A percentile compares a stretch with the other conserved stretches of the same genome.
Conservation (phyloP, 108 stramenopile genomes). For the Cyclotella choctawhatcheeana region DNA sequence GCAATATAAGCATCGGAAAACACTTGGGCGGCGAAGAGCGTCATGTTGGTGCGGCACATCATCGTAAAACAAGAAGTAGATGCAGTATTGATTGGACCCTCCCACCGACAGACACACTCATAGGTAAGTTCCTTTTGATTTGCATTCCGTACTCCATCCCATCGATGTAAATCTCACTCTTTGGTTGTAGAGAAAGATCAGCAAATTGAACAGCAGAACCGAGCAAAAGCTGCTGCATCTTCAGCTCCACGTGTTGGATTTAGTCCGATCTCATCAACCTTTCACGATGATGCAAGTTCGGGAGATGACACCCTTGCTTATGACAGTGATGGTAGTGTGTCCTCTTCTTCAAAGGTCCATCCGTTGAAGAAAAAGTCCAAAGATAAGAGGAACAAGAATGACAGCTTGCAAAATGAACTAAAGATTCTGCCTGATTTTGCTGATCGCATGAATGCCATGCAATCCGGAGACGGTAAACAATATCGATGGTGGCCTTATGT, state of each 20-base stretch:
- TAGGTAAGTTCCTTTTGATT: too few relatives aligned
- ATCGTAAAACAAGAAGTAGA: constrained; percentile 82
- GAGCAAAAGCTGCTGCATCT: constrained; percentile 11
- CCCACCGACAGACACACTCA: constrained; percentile 56
- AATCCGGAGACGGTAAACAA: constrained; percentile 27
- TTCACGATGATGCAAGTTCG: constrained; percentile 29
- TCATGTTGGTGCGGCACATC: constrained; percentile 72
- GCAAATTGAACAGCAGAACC: constrained; percentile 47
- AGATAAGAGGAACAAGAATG: neutral
- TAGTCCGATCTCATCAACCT: constrained; percentile 30
- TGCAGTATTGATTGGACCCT: constrained; percentile 90
- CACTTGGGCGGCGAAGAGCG: constrained; percentile 62
- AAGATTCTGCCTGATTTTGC: constrained; percentile 64
- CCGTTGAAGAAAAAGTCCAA: constrained; percentile 37
- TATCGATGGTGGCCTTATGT: constrained; percentile 88
- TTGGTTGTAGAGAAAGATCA: constrained; percentile 56
- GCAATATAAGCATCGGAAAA: constrained; percentile 19
- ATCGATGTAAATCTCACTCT: too few relatives aligned
- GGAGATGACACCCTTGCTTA: constrained; percentile 4
- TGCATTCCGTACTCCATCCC: too few relatives aligned
- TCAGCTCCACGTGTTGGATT: constrained; percentile 14
- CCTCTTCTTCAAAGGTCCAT: constrained; percentile 11
- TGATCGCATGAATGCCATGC: constrained; percentile 72
- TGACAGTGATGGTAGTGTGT: constrained; percentile 12
- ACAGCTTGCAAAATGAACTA: neutral